Evolutionary conservation across 345 rosid species (phyloP).

Genomic region (Citrus unshiu): DNA sequence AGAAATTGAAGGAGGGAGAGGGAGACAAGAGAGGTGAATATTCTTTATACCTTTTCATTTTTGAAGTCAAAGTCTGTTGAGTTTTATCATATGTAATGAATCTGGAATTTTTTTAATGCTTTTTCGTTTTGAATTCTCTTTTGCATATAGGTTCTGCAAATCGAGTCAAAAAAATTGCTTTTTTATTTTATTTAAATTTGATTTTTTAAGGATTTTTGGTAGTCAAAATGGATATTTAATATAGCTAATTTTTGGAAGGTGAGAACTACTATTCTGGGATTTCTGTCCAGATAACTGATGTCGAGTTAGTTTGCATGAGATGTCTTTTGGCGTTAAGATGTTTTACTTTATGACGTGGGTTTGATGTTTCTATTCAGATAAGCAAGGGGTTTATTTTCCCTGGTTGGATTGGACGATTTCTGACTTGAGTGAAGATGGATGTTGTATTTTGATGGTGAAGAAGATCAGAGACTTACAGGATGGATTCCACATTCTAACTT

Average conservation of each 20-base stretch:
- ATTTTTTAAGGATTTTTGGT: background rate
- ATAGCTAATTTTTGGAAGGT: background rate
- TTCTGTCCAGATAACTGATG: conserved; percentile 4
- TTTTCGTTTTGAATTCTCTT: conserved; percentile 10
- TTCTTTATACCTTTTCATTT: conserved; percentile 8
- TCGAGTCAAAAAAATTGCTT: conserved; percentile 3
- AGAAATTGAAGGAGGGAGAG: conserved; percentile 8
- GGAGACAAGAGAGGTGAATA: conserved; percentile 13
- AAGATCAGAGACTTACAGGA: background rate
- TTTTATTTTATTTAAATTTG: background rate
- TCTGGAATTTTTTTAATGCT: background rate
- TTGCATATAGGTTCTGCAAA: conserved; percentile 14
- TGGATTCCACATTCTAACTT: conserved; percentile 3
- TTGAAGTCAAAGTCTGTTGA: conserved; percentile 12
- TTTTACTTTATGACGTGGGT: conserved; percentile 9
- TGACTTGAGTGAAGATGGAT: background rate
- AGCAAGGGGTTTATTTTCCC: conserved; percentile 9
- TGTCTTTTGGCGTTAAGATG: background rate
- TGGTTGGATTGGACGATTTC: conserved; percentile 7
- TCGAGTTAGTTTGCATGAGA: background rate
- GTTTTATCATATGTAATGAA: conserved; percentile 3
- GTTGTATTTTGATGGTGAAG: background rate
- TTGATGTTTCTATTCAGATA: conserved; percentile 18
- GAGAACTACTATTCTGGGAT: background rate
- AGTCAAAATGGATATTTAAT: background rate